A percentile compares a stretch with the other conserved stretches of the same genome.
phyloP scores from a whole-genome alignment of 257 asterid genomes.

The Verbascum thapsus region DNA sequence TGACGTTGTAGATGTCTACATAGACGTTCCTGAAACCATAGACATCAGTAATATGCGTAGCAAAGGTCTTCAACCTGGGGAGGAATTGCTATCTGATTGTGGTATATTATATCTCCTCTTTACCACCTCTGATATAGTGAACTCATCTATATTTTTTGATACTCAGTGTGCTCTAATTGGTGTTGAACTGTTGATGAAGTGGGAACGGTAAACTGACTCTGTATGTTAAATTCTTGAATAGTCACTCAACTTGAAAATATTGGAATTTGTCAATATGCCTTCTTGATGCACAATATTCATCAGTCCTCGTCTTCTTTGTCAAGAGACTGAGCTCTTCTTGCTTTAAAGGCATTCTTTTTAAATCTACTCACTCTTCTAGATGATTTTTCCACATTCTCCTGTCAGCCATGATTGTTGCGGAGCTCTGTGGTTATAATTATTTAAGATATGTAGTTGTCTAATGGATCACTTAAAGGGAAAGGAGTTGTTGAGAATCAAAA shows the following conservation, averaged over 20 bases:
- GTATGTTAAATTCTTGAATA: neutral
- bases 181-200: slow-evolving; percentile 13
- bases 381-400: neutral
- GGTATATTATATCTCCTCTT: slow-evolving; percentile 39
- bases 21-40: slow-evolving; percentile 89
- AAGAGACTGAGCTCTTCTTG: slow-evolving; percentile 10
- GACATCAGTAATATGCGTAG: slow-evolving; percentile 92
- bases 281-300: neutral
- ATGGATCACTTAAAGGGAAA: slow-evolving; percentile 13
- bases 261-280: neutral
- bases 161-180: neutral
- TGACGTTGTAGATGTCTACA: slow-evolving; percentile 68
- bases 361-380: neutral
- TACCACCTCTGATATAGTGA: neutral
- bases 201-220: neutral
- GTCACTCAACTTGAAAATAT: neutral
- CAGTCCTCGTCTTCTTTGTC: slow-evolving; percentile 6
- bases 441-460: neutral
- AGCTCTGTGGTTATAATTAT: slow-evolving; percentile 7
- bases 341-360: slow-evolving; percentile 8
- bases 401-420: neutral
- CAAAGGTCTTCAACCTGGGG: slow-evolving; percentile 91
- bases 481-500: neutral
- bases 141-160: neutral
- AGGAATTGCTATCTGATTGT: slow-evolving; percentile 80